Evolutionary conservation across 768 basidiomycete species (phyloP).

Genomic region (Russula emetica): DNA sequence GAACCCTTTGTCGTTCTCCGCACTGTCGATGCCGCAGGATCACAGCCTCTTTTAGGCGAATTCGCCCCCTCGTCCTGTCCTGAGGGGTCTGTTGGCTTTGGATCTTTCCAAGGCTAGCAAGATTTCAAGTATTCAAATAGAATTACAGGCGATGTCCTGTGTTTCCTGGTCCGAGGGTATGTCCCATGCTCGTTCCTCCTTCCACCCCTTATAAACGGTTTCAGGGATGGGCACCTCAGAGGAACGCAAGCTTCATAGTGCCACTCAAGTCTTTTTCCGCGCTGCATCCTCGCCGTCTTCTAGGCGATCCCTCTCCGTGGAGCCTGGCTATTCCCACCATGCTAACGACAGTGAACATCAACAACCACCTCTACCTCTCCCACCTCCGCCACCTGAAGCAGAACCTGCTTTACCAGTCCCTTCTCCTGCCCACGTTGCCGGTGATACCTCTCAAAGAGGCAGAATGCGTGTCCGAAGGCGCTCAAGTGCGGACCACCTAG

Average conservation of each 20-base stretch:
- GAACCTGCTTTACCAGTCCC: not conserved
- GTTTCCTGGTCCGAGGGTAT: constrained; percentile 87
- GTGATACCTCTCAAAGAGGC: constrained; percentile 26
- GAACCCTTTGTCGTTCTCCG: constrained; percentile 55
- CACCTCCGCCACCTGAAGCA: not conserved
- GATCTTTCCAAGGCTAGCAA: constrained; percentile 71
- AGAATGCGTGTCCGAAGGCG: constrained; percentile 31
- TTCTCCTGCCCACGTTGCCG: not conserved
- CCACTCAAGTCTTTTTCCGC: constrained; percentile 67
- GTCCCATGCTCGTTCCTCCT: constrained; percentile 27
- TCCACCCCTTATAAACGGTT: constrained; percentile 35
- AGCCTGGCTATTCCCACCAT: constrained; percentile 47
- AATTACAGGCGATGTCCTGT: constrained; percentile 64
- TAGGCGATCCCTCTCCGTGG: constrained; percentile 49
- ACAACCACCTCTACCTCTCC: constrained; percentile 33
- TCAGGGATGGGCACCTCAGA: constrained; percentile 77
- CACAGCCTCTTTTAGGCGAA: constrained; percentile 32
- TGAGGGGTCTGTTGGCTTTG: constrained; percentile 63
- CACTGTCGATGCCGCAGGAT: constrained; percentile 37
- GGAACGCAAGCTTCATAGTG: constrained; percentile 68
- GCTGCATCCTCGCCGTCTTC: constrained; percentile 43
- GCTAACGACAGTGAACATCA: constrained; percentile 36
- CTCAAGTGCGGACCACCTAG: constrained; percentile 35
- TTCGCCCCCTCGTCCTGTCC: constrained; percentile 47
- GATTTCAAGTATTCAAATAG: constrained; percentile 80